Percentiles rank a stretch among this genome's conserved stretches.
Evolutionary conservation across 768 basidiomycete species (phyloP).

Genomic region (Termitomyces sp.): DNA sequence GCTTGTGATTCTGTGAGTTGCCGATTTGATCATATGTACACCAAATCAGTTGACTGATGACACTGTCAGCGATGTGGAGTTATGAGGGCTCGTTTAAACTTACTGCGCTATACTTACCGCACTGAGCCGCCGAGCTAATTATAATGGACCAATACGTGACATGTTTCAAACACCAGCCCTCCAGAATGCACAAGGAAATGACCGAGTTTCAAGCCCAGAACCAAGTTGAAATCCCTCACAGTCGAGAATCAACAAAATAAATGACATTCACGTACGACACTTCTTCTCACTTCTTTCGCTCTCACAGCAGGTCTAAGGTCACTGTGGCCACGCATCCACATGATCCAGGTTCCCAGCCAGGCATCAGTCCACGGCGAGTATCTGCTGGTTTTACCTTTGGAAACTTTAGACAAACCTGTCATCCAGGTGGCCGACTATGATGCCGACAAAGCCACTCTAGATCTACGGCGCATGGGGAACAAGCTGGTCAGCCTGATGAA

Average conservation of each 20-base stretch:
- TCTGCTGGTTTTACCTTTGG: slow-evolving; percentile 47
- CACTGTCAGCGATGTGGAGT: no score
- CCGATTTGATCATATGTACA: neutral
- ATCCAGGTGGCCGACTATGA: slow-evolving; percentile 66
- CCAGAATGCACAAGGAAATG: neutral
- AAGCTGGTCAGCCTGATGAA: slow-evolving; percentile 48
- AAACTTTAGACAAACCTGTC: slow-evolving; percentile 54
- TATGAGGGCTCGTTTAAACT: no score
- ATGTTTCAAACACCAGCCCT: no score
- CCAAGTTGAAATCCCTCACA: neutral
- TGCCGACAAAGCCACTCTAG: slow-evolving; percentile 39
- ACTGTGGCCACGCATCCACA: slow-evolving; percentile 8
- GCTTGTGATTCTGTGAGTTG: slow-evolving; percentile 5
- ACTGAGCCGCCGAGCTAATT: no score
- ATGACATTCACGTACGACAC: neutral
- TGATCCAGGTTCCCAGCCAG: slow-evolving; percentile 67
- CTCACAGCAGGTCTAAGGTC: neutral
- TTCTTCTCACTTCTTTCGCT: neutral
- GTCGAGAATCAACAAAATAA: neutral
- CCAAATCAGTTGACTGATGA: no score
- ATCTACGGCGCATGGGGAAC: slow-evolving; percentile 51
- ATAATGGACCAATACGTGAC: no score
- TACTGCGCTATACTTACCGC: no score
- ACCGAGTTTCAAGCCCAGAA: neutral
- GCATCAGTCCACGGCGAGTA: slow-evolving; percentile 53